These are phyloP conservation scores for Pseudomicrostroma phylloplanum DNA, from an alignment of 1,284 basidiomycete genomes.

Conservation along the genomic window DNA sequence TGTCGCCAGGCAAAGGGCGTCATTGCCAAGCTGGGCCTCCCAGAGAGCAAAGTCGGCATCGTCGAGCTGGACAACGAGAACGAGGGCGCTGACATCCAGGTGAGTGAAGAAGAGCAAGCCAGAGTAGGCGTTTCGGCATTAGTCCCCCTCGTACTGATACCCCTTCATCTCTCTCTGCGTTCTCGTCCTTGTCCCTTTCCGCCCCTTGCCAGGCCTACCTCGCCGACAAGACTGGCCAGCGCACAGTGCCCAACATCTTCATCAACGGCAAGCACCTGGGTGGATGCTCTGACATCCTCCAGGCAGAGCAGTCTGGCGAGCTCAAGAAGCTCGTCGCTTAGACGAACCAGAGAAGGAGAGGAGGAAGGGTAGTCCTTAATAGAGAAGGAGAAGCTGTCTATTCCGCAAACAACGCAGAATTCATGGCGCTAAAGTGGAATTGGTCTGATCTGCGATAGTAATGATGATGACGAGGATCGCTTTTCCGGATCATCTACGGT, in stretches of 20 bases:
- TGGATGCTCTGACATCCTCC: slow-evolving; percentile 43
- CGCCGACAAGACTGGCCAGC: slow-evolving; percentile 51
- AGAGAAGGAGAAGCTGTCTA: too few species aligned
- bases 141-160: neutral
- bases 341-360: too few species aligned
- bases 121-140: too few species aligned
- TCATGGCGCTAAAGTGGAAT: too few species aligned
- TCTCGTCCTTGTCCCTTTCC: too few species aligned
- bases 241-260: slow-evolving; percentile 54
- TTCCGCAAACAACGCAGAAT: too few species aligned
- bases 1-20: slow-evolving; percentile 49
- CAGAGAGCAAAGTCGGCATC: slow-evolving; percentile 41
- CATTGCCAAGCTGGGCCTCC: slow-evolving; percentile 43
- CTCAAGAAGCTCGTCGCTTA: slow-evolving; percentile 44
- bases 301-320: slow-evolving; percentile 42
- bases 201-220: slow-evolving; percentile 44
- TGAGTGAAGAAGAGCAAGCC: slow-evolving; percentile 13
- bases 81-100: slow-evolving; percentile 44
- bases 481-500: too few species aligned
- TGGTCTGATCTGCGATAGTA: too few species aligned
- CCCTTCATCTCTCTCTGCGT: too few species aligned
- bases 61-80: slow-evolving; percentile 51
- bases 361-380: too few species aligned
- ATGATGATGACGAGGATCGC: too few species aligned
- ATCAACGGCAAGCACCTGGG: slow-evolving; percentile 52